phyloP scores from a whole-genome alignment of 371 early-diverging fungal species.

The Mucor saturninus region DNA sequence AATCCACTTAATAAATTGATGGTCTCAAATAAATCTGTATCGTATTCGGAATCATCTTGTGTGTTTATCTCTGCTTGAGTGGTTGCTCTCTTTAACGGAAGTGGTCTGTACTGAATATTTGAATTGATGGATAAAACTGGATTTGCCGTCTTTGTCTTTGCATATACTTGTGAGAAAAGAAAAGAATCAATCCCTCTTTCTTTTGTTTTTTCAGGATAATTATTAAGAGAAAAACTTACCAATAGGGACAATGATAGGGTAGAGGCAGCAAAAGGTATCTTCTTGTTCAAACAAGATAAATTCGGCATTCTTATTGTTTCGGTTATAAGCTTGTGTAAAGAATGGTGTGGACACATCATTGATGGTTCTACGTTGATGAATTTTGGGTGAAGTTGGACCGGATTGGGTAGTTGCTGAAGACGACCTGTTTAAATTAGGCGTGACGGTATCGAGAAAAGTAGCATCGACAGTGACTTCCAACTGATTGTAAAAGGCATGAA shows the following conservation, averaged over 20 bases:
- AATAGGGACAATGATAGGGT: slow-evolving; percentile 63
- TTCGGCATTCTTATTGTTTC: slow-evolving; percentile 53
- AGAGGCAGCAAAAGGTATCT: slow-evolving; percentile 57
- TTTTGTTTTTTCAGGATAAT: too few species aligned
- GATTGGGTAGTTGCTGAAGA: slow-evolving; percentile 35
- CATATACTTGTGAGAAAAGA: slow-evolving; percentile 36
- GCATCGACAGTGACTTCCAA: slow-evolving; percentile 69
- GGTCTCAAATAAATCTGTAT: slow-evolving; percentile 61
- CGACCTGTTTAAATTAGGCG: slow-evolving; percentile 20
- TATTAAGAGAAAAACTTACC: slow-evolving; percentile 37
- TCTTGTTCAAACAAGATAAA: slow-evolving; percentile 52
- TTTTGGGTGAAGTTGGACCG: slow-evolving; percentile 43
- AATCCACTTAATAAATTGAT: slow-evolving; percentile 64
- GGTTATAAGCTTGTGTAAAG: slow-evolving; percentile 62
- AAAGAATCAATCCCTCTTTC: too few species aligned
- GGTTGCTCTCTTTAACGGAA: slow-evolving; percentile 34
- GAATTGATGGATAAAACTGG: slow-evolving; percentile 46
- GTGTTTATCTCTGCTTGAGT: slow-evolving; percentile 8
- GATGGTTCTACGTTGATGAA: slow-evolving; percentile 19
- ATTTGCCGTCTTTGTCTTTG: slow-evolving; percentile 47
- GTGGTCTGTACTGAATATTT: slow-evolving; percentile 55
- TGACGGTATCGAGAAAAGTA: slow-evolving; percentile 46
- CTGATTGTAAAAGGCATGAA: slow-evolving; percentile 50
- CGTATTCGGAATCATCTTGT: slow-evolving; percentile 55
- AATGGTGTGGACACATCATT: slow-evolving; percentile 49